Base-by-base conservation (phyloP, 768 basidiomycete genomes). In the Tricholoma matsutake region DNA sequence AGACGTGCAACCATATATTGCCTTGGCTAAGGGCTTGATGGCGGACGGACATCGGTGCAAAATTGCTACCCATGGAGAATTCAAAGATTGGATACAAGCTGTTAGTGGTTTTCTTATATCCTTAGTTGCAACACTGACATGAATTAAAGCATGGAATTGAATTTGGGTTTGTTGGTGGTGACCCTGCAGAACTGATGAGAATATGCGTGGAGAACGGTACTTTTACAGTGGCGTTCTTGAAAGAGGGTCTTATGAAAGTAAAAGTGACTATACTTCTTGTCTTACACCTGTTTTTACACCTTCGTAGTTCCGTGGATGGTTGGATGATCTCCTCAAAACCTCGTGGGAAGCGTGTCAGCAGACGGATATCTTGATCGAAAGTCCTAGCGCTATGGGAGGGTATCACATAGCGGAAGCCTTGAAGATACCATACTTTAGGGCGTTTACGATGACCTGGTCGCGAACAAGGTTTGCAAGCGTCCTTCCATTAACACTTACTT, bases 171-270 rank as follows among this genome's bases (percentile, higher is more conserved):
- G 95, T 98, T 45, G 96, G 97, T 10, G 96, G 96, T 28, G 97
- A 98, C 73, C 96, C 96, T 9, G 96, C 97, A 1, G 96, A 98
- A 73, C 78, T 99, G 43, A 96, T 98, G 95, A 85, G 92, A 56
- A 94, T 99, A 64, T 98, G 96, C 72, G 89, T 98, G 34, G 96
- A 98, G 75, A 98, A 99, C 74, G 97, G 97, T 63, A 97, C 89
- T 60, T 99, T 98, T 70, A 97, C 96, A 0, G 89, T 98, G 37
- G 86, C 94, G 0, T 98, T 98, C 75, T 76, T 98, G 72, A 95
- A 89, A 72, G 97, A 99, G 71, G 89, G 87, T 10, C 72, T 98
- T 37, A 79, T 85, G 63, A 97, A 94, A 85, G 94, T 92, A 61
- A 41, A 25, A 69, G 54, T 60, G n/a, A 28, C 32, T 32, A 35